phyloP scores from a whole-genome alignment of 495 filamentous ascomycete genomes.

The Penicillium herquei region DNA sequence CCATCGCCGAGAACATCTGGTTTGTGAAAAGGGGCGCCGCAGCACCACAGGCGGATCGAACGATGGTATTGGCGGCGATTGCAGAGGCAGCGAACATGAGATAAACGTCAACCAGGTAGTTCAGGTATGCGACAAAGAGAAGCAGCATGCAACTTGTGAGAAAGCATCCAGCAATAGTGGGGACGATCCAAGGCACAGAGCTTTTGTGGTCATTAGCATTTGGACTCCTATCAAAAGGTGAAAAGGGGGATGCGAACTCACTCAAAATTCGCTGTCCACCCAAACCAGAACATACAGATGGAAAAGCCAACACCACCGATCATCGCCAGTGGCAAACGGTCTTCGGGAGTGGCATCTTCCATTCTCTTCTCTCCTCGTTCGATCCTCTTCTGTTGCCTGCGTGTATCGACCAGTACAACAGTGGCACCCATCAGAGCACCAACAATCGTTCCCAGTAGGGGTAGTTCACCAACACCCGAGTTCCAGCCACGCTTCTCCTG shows the following conservation, averaged over 20 bases:
- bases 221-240: not conserved
- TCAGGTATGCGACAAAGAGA: conserved; percentile 34
- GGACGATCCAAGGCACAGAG: conserved; percentile 48
- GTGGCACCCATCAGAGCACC: conserved; percentile 42
- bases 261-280: conserved; percentile 51
- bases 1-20: conserved; percentile 44
- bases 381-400: conserved; percentile 30
- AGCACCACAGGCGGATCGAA: conserved; percentile 28
- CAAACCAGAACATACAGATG: conserved; percentile 56
- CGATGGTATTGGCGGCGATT: conserved; percentile 29
- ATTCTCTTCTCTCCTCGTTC: conserved; percentile 35
- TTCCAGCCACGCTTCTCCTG: conserved; percentile 52
- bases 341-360: conserved; percentile 43
- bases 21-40: conserved; percentile 31
- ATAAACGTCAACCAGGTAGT: conserved; percentile 31
- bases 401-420: conserved; percentile 27
- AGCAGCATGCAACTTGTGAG: conserved; percentile 33
- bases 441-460: conserved; percentile 48
- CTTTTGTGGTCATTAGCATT: conserved; percentile 6
- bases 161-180: conserved; percentile 39
- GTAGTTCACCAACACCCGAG: conserved; percentile 48
- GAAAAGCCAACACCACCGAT: conserved; percentile 55
- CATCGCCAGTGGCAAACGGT: conserved; percentile 53
- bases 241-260: conserved; percentile 29
- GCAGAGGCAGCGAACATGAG: conserved; percentile 30